Evolutionary conservation across 2,329 filamentous ascomycete genomes (phyloP).

Genomic region (Fusarium austroafricanum): DNA sequence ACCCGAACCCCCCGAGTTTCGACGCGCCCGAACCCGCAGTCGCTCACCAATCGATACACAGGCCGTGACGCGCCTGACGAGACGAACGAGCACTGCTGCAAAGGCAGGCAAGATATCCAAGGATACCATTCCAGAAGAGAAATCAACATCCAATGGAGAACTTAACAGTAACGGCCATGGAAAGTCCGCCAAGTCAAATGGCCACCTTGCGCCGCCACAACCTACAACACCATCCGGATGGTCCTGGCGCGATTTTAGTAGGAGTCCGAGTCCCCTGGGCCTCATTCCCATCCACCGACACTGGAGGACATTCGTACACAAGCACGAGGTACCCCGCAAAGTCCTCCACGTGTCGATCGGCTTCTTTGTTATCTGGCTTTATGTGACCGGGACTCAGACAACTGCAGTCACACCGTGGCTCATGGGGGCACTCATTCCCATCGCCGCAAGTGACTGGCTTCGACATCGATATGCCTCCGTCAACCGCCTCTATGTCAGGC

Average conservation of each 20-base stretch:
- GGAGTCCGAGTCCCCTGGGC: conserved; percentile 91
- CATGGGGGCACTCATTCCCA: conserved; percentile 83
- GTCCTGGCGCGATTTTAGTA: conserved; percentile 88
- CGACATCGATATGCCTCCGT: conserved; percentile 84
- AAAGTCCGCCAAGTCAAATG: conserved; percentile 60
- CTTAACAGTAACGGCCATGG: conserved; percentile 51
- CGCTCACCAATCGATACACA: conserved; percentile 72
- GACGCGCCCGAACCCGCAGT: conserved; percentile 76
- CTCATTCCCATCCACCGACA: conserved; percentile 95
- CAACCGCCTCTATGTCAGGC: conserved; percentile 87
- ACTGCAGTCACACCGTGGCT: conserved; percentile 84
- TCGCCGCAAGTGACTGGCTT: conserved; percentile 82
- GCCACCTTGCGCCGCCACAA: conserved; percentile 76
- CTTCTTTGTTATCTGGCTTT: conserved; percentile 90
- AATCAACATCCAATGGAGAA: conserved; percentile 48
- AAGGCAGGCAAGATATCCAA: conserved; percentile 46
- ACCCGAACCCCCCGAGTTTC: conserved; percentile 59
- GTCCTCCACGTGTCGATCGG: conserved; percentile 94
- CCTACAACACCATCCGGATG: conserved; percentile 70
- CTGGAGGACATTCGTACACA: conserved; percentile 92
- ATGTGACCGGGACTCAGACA: conserved; percentile 81
- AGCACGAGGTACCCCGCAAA: conserved; percentile 96
- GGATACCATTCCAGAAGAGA: conserved; percentile 36
- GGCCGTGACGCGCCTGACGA: conserved; percentile 65
- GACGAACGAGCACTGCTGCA: conserved; percentile 55